Evolutionary conservation across 2,329 filamentous ascomycete genomes (phyloP), one percentile per base, ranked within the genome.

Genomic region (Harringtonia lauricola): DNA sequence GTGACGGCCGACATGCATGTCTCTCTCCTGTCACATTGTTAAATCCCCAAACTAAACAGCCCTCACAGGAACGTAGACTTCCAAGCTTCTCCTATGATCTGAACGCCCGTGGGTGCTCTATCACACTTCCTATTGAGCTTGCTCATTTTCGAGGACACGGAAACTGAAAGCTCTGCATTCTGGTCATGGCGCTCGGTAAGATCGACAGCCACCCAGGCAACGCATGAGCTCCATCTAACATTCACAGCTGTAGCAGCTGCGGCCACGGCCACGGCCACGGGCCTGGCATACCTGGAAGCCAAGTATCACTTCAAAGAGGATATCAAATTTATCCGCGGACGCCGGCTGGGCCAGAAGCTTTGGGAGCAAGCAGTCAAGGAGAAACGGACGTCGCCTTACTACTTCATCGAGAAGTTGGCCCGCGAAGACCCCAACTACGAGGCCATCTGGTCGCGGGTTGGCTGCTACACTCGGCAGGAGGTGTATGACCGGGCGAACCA

Each of bases 261-360:
- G 13, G 42, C 48, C n/a, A 47, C 47, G 17, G 61, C 58, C 39
- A 55, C 62, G 1, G 52, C 62, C 10, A 61, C 63, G 5, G 60
- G 58, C 36, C 53, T 65, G 22, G 71, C 73, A 34, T 85, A 86
- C 52, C 63, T 84, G 36, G 75, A 88, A 54, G 84, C 77, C 43
- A 86, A 83, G 63, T 79, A 74, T 52, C 76, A 83, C 56, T 56
- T 88, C 40, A 58, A 62, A 35, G 76, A 83, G 54, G 84, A 89
- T 57, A 49, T 82, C 15, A 52, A 55, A 0, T 52, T 54, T 8
- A 58, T 83, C n/a, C 56, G 63, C 13, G 60, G 61, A 12, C 47
- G 63, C n/a, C 65, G 61, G 30, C 60, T 57, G 28, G 61, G 63
- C 10, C 60, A 64, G 41, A 67, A 70, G 41, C 59, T 65, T 3